Base-by-base conservation (phyloP, 192 early-diverging fungal species). In the Powellomyces hirtus region DNA sequence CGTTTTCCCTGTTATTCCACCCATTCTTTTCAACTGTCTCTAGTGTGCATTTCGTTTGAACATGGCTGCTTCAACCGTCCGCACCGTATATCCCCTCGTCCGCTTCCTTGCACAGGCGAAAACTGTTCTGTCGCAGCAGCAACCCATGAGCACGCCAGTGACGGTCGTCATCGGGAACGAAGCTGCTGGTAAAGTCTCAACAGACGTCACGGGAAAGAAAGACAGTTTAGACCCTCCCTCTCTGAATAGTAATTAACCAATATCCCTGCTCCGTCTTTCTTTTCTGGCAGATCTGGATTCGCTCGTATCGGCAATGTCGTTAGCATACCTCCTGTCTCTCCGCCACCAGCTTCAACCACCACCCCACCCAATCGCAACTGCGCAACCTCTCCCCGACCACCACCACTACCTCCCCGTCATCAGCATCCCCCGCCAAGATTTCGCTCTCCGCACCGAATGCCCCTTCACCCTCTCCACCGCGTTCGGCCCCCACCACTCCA, bases 251-350 rank as follows among this genome's bases (percentile, higher is more conserved):
- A 33, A 6, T 30, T 56, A 4, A 27, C 31, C 24, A 56, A 18
- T 24, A 42, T 10, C 51, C 53, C 3, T 56, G 2, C 53, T 30
- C 31, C 5, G n/a, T 63, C n/a, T n/a, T n/a, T n/a, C n/a, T n/a
- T n/a, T n/a, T n/a, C n/a, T n/a, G n/a, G n/a, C n/a, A 86, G 90
- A 91, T 75, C 68, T 90, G n/a, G 90, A 91, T 74, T 89, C 87
- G 1, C 72, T 90, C 36, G 81, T 85, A 4, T 84, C 84, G 1
- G 69, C 89, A 0, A 53, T 89, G 27, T 49, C 83, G 3, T 82
- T 79, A 37, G 78, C 89, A 38, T 86, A 62, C 75, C 75, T 85
- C 16, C 11, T 13, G n/a, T 42, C 40, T 42, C 2, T 82, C 59
- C 51, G 68, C 52, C n/a, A n/a, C n/a, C n/a, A n/a, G n/a, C n/a